Conservation (phyloP, 495 filamentous ascomycete species). For the Aspergillus sclerotioniger region DNA sequence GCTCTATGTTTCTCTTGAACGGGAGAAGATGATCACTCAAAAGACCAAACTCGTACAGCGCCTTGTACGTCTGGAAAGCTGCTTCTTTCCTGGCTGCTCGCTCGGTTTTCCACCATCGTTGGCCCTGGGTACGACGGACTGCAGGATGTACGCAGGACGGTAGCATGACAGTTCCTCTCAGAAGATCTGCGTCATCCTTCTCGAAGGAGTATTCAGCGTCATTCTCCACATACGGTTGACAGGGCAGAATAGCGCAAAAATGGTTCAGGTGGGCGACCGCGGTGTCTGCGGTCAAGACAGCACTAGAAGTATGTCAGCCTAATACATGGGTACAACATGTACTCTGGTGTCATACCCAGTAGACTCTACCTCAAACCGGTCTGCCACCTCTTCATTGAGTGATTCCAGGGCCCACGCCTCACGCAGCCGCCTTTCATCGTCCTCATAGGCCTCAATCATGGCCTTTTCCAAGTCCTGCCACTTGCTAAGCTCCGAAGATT, state of each 20-base stretch:
- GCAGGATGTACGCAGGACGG: slow-evolving; percentile 66
- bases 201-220: slow-evolving; percentile 49
- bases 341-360: slow-evolving; percentile 46
- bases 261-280: slow-evolving; percentile 75
- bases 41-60: slow-evolving; percentile 66
- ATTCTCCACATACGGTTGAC: slow-evolving; percentile 52
- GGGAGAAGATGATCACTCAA: slow-evolving; percentile 82
- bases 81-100: slow-evolving; percentile 76
- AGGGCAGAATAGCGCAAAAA: slow-evolving; percentile 68
- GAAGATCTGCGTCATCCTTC: slow-evolving; percentile 13
- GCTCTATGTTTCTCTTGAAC: slow-evolving; percentile 26
- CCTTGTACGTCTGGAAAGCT: slow-evolving; percentile 76
- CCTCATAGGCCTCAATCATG: slow-evolving; percentile 73
- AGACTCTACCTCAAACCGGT: slow-evolving; percentile 46
- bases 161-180: slow-evolving; percentile 55
- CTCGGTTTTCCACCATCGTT: slow-evolving; percentile 64
- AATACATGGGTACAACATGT: not conserved
- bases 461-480: slow-evolving; percentile 66
- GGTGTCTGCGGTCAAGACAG: slow-evolving; percentile 69
- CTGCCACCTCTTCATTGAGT: slow-evolving; percentile 41
- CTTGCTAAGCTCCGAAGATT: slow-evolving; percentile 33
- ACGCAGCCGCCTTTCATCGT: slow-evolving; percentile 58
- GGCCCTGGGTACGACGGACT: slow-evolving; percentile 56
- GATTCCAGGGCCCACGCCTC: slow-evolving; percentile 51
- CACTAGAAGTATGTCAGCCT: slow-evolving; percentile 46